Evolutionary conservation across 192 early-diverging fungal species (phyloP).

Genomic region (Entrophospora sp.): DNA sequence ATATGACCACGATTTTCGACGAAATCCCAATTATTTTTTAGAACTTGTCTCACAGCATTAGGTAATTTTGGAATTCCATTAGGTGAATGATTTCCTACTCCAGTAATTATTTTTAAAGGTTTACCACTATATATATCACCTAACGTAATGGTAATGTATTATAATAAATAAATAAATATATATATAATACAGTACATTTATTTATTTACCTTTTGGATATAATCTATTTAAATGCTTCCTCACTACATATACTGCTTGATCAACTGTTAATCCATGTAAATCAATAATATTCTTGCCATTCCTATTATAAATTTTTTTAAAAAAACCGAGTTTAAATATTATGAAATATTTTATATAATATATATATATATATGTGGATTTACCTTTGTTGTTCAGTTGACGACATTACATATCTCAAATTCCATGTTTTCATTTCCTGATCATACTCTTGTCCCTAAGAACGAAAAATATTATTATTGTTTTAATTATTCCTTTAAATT

Average conservation of each 20-base stretch:
- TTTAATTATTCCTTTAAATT: neutral
- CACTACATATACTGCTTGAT: slow-evolving; percentile 50
- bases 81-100: slow-evolving; percentile 54
- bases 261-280: slow-evolving; percentile 56
- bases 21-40: slow-evolving; percentile 46
- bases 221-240: slow-evolving; percentile 49
- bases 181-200: slow-evolving; percentile 21
- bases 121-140: neutral
- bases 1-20: slow-evolving; percentile 48
- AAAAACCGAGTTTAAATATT: neutral
- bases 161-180: slow-evolving; percentile 1
- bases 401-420: slow-evolving; percentile 43
- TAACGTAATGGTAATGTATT: neutral
- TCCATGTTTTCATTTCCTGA: slow-evolving; percentile 36
- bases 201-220: slow-evolving; percentile 39
- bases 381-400: slow-evolving; percentile 25
- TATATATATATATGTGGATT: too few species aligned
- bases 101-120: slow-evolving; percentile 58
- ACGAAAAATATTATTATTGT: neutral
- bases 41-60: slow-evolving; percentile 40
- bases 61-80: slow-evolving; percentile 45
- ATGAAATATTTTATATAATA: too few species aligned
- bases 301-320: slow-evolving; percentile 28
- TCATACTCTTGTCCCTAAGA: slow-evolving; percentile 31
- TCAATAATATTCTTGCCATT: slow-evolving; percentile 54